A percentile compares a stretch with the other conserved stretches of the same genome.
These are phyloP conservation scores for Akebia trifoliata DNA, from an alignment of 164 flowering plant genomes.

Conservation along the genomic window DNA sequence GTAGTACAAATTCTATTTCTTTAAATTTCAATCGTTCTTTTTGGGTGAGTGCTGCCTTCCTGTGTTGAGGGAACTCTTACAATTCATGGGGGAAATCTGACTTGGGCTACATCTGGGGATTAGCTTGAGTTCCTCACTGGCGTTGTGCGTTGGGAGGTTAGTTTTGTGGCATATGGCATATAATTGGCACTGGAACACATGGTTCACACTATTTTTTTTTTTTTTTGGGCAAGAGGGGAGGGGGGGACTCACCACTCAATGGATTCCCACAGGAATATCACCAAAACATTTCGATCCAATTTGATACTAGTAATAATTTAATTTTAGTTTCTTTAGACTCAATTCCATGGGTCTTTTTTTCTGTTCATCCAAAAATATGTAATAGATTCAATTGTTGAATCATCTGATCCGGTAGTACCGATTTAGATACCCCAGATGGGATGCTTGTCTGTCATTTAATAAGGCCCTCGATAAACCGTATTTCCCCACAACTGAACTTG, in stretches of 20 bases:
- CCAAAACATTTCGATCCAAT: neutral
- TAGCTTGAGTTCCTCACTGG: no score
- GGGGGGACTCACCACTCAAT: neutral
- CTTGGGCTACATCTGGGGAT: no score
- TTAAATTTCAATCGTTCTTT: no score
- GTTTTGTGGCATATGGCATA: neutral
- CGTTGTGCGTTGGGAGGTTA: no score
- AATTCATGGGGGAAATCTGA: no score
- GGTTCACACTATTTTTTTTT: neutral
- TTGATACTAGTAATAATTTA: neutral
- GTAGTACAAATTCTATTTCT: no score
- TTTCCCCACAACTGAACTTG: no score
- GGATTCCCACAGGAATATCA: neutral
- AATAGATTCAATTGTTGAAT: slow-evolving; percentile 2
- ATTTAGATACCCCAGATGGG: neutral
- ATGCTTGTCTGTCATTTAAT: no score
- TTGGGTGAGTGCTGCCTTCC: no score
- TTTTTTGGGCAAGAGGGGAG: no score
- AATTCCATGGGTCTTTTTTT: neutral
- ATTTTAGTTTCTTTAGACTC: neutral
- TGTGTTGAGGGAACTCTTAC: no score
- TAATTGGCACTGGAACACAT: neutral
- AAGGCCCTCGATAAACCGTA: no score
- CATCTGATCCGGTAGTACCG: neutral
- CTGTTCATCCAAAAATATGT: neutral